Conservation (phyloP, 1,284 basidiomycete species). For the Cerrena zonata region DNA sequence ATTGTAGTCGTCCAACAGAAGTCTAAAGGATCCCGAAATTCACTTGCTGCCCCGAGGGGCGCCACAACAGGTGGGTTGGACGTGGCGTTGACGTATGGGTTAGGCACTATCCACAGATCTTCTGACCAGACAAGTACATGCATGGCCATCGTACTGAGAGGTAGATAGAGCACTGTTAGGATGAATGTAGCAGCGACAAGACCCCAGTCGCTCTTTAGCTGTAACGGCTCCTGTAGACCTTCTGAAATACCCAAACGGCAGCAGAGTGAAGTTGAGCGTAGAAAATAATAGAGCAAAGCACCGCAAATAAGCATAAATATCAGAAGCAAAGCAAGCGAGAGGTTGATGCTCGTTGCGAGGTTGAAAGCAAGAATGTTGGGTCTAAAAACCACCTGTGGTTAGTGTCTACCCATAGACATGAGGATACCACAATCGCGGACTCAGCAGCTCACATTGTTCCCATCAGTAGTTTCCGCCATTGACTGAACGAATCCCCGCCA, state of each 20-base stretch:
- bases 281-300: constrained; percentile 51
- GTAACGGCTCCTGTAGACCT: constrained; percentile 45
- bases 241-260: constrained; percentile 46
- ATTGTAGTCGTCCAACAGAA: constrained; percentile 78
- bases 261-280: constrained; percentile 42
- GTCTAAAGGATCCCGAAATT: constrained; percentile 60
- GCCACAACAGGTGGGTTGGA: constrained; percentile 41
- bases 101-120: constrained; percentile 67
- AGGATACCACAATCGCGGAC: no score
- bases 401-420: no score
- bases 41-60: constrained; percentile 49
- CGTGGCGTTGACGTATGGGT: constrained; percentile 61
- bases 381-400: constrained; percentile 30
- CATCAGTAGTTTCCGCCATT: constrained; percentile 54
- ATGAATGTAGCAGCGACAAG: constrained; percentile 57
- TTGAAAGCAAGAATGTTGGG: constrained; percentile 69
- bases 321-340: constrained; percentile 48
- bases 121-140: constrained; percentile 69
- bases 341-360: constrained; percentile 47
- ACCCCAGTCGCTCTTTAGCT: constrained; percentile 42
- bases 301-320: constrained; percentile 51
- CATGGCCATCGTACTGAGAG: constrained; percentile 64
- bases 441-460: constrained; percentile 58
- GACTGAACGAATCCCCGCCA: constrained; percentile 32
- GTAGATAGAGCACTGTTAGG: constrained; percentile 62